A percentile compares a stretch with the other conserved stretches of the same genome.
These are phyloP conservation scores for Erodium trifolium DNA, from an alignment of 441 rosid species.

Conservation along the genomic window DNA sequence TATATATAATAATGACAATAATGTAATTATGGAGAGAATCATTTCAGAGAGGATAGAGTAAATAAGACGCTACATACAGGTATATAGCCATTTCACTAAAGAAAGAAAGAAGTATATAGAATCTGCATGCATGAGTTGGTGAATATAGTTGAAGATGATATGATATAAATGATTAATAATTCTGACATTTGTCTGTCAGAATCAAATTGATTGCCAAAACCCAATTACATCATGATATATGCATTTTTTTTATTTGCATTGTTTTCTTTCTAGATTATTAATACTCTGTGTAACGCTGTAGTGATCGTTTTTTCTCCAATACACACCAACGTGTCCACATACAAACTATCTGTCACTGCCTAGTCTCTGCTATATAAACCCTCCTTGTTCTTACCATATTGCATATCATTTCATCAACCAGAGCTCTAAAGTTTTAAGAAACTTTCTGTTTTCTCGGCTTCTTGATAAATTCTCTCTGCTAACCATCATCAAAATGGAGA, in stretches of 20 bases:
- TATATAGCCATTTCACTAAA: not conserved
- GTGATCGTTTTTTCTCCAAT: constrained; percentile 8
- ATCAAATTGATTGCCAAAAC: constrained; percentile 23
- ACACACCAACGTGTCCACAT: not conserved
- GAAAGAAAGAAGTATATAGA: not conserved
- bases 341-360: not conserved
- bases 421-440: not conserved
- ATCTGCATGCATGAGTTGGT: constrained; percentile 6
- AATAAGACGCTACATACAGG: constrained; percentile 12
- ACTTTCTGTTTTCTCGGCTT: not conserved
- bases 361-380: constrained; percentile 37
- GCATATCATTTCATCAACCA: constrained; percentile 14
- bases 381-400: constrained; percentile 20
- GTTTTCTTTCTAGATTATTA: not conserved
- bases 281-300: not conserved
- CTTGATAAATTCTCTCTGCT: not conserved
- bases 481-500: constrained; percentile 27
- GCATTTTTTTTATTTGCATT: not conserved
- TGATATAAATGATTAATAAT: constrained; percentile 16
- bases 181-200: constrained; percentile 15
- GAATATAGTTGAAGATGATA: not conserved
- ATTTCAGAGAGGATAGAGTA: constrained; percentile 3
- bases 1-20: not conserved
- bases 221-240: not conserved
- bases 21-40: not conserved